Percentiles rank a stretch among this genome's conserved stretches.
phyloP scores from a whole-genome alignment of 805 yeast species.

The Danielia reshetovae region DNA sequence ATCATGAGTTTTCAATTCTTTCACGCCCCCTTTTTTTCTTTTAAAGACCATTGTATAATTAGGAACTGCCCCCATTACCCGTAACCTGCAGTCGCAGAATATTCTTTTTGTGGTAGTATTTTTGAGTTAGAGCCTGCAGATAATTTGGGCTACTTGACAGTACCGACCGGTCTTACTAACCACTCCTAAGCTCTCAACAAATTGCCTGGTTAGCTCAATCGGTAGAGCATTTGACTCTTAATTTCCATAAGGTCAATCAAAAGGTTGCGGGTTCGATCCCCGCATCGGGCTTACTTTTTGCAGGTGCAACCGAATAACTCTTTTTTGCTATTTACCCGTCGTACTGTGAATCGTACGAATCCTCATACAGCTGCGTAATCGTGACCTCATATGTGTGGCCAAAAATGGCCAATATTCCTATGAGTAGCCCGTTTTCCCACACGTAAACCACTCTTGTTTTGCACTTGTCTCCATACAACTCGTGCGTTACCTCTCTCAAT shows the following conservation, averaged over 20 bases:
- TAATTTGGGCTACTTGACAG: too few species aligned
- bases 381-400: constrained; percentile 7
- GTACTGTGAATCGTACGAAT: neutral
- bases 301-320: too few species aligned
- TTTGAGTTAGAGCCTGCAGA: too few species aligned
- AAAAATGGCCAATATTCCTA: constrained; percentile 14
- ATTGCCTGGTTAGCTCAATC: constrained; percentile 16
- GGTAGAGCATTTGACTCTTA: constrained; percentile 17
- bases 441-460: constrained; percentile 14
- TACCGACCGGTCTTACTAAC: too few species aligned
- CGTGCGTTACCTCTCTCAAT: constrained; percentile 42
- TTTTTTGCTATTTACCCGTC: too few species aligned
- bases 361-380: neutral
- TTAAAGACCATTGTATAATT: too few species aligned
- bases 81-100: too few species aligned
- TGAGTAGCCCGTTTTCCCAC: constrained; percentile 13
- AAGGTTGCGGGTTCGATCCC: constrained; percentile 17
- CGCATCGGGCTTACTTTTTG: constrained; percentile 15
- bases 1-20: too few species aligned
- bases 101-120: too few species aligned
- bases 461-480: constrained; percentile 20
- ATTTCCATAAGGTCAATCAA: constrained; percentile 13
- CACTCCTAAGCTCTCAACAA: too few species aligned
- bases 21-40: too few species aligned
- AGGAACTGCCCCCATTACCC: too few species aligned